phyloP scores from a whole-genome alignment of 2,329 filamentous ascomycete genomes.

The Epichloe gansuensis region DNA sequence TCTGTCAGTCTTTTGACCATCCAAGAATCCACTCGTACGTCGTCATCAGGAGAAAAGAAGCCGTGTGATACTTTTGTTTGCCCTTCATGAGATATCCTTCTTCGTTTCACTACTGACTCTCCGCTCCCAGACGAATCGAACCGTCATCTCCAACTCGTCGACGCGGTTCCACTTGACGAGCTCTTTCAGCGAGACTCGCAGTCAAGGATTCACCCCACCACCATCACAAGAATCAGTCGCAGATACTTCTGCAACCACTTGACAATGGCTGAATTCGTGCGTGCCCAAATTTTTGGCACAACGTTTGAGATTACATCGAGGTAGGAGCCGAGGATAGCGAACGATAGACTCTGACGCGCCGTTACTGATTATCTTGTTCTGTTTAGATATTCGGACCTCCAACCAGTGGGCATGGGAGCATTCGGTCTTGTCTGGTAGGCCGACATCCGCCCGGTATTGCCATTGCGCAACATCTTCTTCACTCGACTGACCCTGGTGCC shows the following conservation, averaged over 20 bases:
- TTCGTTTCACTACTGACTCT: neutral
- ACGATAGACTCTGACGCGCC: neutral
- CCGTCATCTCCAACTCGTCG: neutral
- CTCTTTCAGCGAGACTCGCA: neutral
- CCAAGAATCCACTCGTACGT: neutral
- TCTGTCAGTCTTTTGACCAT: neutral
- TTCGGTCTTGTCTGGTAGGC: conserved; percentile 94
- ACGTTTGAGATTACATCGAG: conserved; percentile 99
- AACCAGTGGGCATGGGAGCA: conserved; percentile 97
- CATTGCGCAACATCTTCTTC: neutral
- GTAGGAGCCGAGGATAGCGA: conserved; percentile 35
- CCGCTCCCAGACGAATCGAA: neutral
- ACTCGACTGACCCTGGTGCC: neutral
- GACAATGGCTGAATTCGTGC: conserved; percentile 97
- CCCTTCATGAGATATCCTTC: neutral
- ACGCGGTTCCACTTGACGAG: neutral
- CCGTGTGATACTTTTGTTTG: neutral
- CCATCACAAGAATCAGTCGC: neutral
- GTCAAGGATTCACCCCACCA: neutral
- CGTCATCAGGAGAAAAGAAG: neutral
- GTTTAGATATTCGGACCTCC: conserved; percentile 83
- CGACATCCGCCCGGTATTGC: neutral
- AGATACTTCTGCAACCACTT: conserved; percentile 13
- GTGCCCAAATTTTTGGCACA: conserved; percentile 97
- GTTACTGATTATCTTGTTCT: neutral